Evolutionary conservation across 2,329 filamentous ascomycete species (phyloP).

Genomic region (Ophiostoma sp.): DNA sequence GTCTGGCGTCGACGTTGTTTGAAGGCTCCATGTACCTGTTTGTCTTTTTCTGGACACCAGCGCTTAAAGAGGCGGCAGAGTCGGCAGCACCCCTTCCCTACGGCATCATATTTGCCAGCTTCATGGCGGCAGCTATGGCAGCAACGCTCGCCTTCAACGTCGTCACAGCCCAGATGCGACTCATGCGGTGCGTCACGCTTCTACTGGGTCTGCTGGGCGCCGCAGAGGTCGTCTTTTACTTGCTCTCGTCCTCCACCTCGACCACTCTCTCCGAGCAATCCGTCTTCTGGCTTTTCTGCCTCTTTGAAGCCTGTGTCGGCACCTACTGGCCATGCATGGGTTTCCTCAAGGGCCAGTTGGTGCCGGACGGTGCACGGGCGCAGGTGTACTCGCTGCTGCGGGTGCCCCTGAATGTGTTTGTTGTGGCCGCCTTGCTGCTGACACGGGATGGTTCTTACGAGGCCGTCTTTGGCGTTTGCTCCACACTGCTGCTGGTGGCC

Average conservation of each 20-base stretch:
- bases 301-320: constrained; percentile 57
- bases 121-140: constrained; percentile 60
- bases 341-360: constrained; percentile 52
- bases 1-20: constrained; percentile 55
- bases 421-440: constrained; percentile 50
- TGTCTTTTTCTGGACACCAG: constrained; percentile 59
- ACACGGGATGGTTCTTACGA: constrained; percentile 35
- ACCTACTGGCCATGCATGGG: constrained; percentile 58
- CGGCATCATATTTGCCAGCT: constrained; percentile 50
- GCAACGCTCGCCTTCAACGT: constrained; percentile 56
- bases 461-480: constrained; percentile 38
- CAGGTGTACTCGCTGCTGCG: constrained; percentile 56
- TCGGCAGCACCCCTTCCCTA: constrained; percentile 39
- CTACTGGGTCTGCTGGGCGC: constrained; percentile 43
- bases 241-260: constrained; percentile 33
- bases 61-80: constrained; percentile 43
- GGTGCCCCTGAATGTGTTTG: constrained; percentile 59
- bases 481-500: constrained; percentile 36
- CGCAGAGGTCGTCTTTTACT: constrained; percentile 39
- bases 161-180: constrained; percentile 27
- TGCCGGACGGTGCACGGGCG: constrained; percentile 54
- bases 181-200: constrained; percentile 36
- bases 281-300: constrained; percentile 56
- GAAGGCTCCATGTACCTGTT: constrained; percentile 62
- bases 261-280: constrained; percentile 39